phyloP scores from a whole-genome alignment of 169 alveolate genomes.

The Plasmodium gallinaceum region DNA sequence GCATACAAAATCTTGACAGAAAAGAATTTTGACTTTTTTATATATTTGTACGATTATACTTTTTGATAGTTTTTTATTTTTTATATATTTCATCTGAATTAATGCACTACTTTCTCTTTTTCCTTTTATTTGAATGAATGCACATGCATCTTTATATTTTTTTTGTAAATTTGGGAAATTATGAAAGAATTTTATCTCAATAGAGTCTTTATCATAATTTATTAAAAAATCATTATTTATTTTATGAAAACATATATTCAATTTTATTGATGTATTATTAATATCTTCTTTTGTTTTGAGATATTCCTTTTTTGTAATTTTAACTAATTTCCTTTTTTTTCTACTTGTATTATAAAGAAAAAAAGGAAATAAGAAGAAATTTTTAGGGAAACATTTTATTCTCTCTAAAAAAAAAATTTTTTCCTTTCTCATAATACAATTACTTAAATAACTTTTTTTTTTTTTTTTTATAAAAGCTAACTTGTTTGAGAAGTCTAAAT shows the following conservation, averaged over 20 bases:
- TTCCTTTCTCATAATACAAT: background rate
- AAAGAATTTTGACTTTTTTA: constrained; percentile 36
- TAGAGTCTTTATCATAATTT: constrained; percentile 3
- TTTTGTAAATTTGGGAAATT: background rate
- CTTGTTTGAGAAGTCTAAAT: background rate
- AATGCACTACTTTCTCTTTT: background rate
- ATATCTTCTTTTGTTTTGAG: background rate
- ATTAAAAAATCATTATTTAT: constrained; percentile 13
- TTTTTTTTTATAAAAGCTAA: background rate
- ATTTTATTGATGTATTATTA: background rate
- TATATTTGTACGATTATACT: background rate
- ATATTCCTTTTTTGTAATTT: too few relatives aligned
- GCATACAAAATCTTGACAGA: constrained; percentile 71
- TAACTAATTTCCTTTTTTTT: background rate
- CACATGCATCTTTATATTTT: constrained; percentile 30
- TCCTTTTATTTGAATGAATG: constrained; percentile 24
- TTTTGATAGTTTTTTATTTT: constrained; percentile 2
- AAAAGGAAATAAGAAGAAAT: too few relatives aligned
- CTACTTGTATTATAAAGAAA: background rate
- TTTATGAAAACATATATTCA: constrained; percentile 23
- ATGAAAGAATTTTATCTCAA: background rate
- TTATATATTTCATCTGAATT: constrained; percentile 13
- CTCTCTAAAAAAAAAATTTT: background rate
- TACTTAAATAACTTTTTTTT: background rate
- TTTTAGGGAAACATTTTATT: too few relatives aligned